A percentile compares a stretch with the other conserved stretches of the same genome.
Evolutionary conservation across 805 yeast species (phyloP).

Genomic region (Candida pini): DNA sequence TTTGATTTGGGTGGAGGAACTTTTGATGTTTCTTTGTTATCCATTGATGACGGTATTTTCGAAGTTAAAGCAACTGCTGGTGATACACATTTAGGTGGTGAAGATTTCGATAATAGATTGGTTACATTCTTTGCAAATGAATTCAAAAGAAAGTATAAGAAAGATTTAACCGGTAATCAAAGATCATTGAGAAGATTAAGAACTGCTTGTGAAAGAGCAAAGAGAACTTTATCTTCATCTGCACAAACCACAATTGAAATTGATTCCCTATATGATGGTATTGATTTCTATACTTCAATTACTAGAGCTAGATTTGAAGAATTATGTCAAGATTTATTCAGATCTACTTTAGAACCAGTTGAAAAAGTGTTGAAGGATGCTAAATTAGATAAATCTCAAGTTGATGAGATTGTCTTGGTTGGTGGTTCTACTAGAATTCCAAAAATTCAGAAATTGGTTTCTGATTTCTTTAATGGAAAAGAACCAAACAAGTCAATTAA

Average conservation of each 20-base stretch:
- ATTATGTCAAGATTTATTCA: constrained; percentile 88
- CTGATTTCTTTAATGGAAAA: constrained; percentile 96
- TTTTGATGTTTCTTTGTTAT: constrained; percentile 87
- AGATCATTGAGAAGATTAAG: constrained; percentile 98
- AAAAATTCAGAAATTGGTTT: constrained; percentile 89
- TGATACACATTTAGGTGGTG: constrained; percentile 96
- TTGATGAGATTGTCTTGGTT: constrained; percentile 89
- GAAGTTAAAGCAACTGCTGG: constrained; percentile 93
- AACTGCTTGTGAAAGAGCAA: constrained; percentile 99
- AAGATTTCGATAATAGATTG: constrained; percentile 95
- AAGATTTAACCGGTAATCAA: constrained; percentile 88
- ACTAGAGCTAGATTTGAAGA: constrained; percentile 98
- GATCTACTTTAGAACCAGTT: constrained; percentile 91
- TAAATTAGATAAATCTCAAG: constrained; percentile 83
- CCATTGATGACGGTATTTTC: constrained; percentile 94
- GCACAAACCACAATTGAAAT: constrained; percentile 94
- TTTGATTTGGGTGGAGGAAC: constrained; percentile 86
- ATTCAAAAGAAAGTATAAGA: constrained; percentile 97
- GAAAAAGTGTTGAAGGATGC: constrained; percentile 91
- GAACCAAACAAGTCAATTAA: constrained; percentile 95
- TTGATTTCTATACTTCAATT: constrained; percentile 92
- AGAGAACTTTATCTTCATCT: constrained; percentile 95
- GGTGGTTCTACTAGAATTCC: constrained; percentile 99
- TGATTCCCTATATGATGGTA: constrained; percentile 91
- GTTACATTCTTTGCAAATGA: constrained; percentile 91